These are phyloP conservation scores for Heritiera littoralis DNA, from an alignment of 345 rosid genomes.

Conservation along the genomic window DNA sequence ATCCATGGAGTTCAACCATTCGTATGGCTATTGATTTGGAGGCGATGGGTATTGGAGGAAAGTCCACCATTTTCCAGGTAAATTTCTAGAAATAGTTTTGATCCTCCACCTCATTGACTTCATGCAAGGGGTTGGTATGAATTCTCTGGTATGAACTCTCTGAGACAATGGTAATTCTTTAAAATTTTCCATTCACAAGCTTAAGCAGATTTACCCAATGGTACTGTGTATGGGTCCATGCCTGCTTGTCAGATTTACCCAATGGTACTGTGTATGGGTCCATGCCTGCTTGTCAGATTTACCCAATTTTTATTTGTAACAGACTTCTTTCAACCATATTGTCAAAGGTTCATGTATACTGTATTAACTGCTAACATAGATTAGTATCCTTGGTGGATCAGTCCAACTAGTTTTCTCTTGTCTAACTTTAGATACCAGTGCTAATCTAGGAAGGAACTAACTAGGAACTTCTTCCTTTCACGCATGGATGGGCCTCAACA, in stretches of 20 bases:
- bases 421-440: not conserved
- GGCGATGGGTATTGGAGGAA: constrained; percentile 97
- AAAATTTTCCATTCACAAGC: not conserved
- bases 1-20: constrained; percentile 83
- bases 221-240: not conserved
- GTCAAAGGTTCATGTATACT: not conserved
- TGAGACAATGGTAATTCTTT: not conserved
- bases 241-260: constrained; percentile 7
- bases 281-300: constrained; percentile 9
- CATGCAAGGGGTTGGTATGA: constrained; percentile 14
- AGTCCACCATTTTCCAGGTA: constrained; percentile 89
- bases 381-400: not conserved
- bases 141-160: constrained; percentile 9
- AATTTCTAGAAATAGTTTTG: constrained; percentile 17
- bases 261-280: not conserved
- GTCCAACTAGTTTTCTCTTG: not conserved
- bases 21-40: constrained; percentile 87
- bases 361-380: not conserved
- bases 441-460: constrained; percentile 9
- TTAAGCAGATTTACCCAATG: not conserved
- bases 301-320: not conserved
- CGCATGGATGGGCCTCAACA: not conserved
- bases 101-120: constrained; percentile 7
- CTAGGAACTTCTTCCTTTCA: not conserved
- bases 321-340: not conserved